These are phyloP conservation scores for Eucalyptus rudis DNA, from an alignment of 345 rosid genomes.

Conservation along the genomic window DNA sequence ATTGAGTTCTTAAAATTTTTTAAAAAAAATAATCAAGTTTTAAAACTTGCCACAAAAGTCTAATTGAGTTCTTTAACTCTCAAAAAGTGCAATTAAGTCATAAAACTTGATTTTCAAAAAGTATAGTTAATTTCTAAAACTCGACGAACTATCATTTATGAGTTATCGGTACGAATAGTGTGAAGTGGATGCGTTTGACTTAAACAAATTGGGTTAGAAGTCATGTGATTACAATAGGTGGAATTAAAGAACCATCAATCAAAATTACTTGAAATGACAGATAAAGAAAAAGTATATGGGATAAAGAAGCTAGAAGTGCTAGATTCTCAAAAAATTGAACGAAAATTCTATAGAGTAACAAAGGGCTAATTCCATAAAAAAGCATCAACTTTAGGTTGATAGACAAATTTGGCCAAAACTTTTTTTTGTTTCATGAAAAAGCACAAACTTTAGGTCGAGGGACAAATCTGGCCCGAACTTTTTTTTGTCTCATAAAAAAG, in stretches of 20 bases:
- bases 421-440: too few relatives aligned
- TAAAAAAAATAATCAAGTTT: too few relatives aligned
- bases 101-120: too few relatives aligned
- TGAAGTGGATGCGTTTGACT: neutral
- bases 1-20: rapidly evolving
- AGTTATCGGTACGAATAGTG: neutral
- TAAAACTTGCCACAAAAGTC: too few relatives aligned
- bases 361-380: too few relatives aligned
- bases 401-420: too few relatives aligned
- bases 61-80: too few relatives aligned
- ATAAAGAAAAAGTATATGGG: neutral
- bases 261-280: neutral
- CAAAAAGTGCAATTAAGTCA: neutral
- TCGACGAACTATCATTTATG: neutral
- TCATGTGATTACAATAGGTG: neutral
- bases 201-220: neutral
- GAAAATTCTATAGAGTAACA: neutral
- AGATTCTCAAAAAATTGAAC: neutral
- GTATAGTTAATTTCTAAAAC: neutral
- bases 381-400: too few relatives aligned
- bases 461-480: too few relatives aligned
- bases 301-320: neutral
- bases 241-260: neutral
- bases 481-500: too few relatives aligned
- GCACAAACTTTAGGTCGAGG: too few relatives aligned